Evolutionary conservation across 495 filamentous ascomycete genomes (phyloP).

Genomic region (Polyplosphaeria fusca): DNA sequence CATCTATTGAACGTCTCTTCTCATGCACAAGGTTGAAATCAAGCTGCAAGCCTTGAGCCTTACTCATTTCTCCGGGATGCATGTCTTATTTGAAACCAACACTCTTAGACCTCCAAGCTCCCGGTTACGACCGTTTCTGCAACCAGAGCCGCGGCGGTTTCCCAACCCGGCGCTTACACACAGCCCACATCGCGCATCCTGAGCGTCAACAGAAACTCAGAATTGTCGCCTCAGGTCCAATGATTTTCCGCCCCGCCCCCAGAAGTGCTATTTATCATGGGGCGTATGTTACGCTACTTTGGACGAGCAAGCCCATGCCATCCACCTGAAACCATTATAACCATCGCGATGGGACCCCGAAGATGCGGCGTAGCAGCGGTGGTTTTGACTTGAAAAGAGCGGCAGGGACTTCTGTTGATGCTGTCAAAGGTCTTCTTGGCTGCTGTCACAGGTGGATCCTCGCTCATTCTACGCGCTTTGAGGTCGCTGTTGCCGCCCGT

Average conservation of each 20-base stretch:
- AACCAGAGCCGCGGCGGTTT: not conserved
- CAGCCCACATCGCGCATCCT: not conserved
- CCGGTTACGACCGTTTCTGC: not conserved
- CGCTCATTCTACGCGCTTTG: not conserved
- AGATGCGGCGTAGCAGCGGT: slow-evolving; percentile 14
- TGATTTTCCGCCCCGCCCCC: not conserved
- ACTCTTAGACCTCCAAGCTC: not conserved
- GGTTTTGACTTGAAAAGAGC: slow-evolving; percentile 8
- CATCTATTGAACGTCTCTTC: not conserved
- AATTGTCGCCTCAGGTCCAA: not conserved
- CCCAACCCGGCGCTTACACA: not conserved
- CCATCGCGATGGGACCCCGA: not conserved
- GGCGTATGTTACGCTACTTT: not conserved
- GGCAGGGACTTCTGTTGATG: not conserved
- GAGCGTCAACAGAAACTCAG: not conserved
- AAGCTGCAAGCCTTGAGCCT: not conserved
- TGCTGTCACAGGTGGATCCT: not conserved
- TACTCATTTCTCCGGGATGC: not conserved
- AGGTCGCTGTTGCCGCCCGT: not conserved
- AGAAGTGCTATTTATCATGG: not conserved
- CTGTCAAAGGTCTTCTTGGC: not conserved
- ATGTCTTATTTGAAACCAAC: not conserved
- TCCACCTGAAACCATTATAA: not conserved
- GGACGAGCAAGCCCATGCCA: not conserved
- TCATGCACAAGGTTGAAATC: not conserved